A percentile compares a stretch with the other conserved stretches of the same genome.
Evolutionary conservation across 116 monocot species (phyloP).

Genomic region (Zostera marina): DNA sequence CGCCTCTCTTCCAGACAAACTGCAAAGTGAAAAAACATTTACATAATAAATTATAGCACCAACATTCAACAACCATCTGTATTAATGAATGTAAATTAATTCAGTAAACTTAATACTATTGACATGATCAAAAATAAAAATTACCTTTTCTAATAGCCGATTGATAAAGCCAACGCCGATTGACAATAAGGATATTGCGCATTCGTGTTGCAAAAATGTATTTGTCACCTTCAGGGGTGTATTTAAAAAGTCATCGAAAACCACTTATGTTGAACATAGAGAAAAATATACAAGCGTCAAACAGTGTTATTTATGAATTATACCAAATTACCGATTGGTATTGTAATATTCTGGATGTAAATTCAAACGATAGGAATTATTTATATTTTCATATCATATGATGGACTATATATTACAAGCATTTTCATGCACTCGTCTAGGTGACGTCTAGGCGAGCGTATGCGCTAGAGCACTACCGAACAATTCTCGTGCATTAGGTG

Average conservation of each 20-base stretch:
- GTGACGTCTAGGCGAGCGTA: too few species aligned
- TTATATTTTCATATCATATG: neutral
- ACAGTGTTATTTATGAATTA: too few species aligned
- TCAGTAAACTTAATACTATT: neutral
- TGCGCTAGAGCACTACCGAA: too few species aligned
- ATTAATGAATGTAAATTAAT: neutral
- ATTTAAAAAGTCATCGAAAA: constrained; percentile 49
- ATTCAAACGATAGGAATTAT: neutral
- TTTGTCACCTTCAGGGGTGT: constrained; percentile 87
- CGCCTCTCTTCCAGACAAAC: constrained; percentile 66
- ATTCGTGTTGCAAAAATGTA: constrained; percentile 74
- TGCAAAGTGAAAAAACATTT: constrained; percentile 18
- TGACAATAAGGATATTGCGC: constrained; percentile 80
- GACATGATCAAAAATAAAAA: neutral
- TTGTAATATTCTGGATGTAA: neutral
- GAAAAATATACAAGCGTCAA: too few species aligned
- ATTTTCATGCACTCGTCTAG: too few species aligned
- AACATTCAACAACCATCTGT: neutral
- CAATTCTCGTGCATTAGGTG: too few species aligned
- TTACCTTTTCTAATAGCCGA: constrained; percentile 73
- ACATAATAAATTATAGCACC: neutral
- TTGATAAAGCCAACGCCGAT: constrained; percentile 68
- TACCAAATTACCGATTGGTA: too few species aligned
- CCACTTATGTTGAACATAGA: too few species aligned
- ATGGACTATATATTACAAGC: too few species aligned